phyloP scores from a whole-genome alignment of 768 basidiomycete species.

The Agaricus bisporus region DNA sequence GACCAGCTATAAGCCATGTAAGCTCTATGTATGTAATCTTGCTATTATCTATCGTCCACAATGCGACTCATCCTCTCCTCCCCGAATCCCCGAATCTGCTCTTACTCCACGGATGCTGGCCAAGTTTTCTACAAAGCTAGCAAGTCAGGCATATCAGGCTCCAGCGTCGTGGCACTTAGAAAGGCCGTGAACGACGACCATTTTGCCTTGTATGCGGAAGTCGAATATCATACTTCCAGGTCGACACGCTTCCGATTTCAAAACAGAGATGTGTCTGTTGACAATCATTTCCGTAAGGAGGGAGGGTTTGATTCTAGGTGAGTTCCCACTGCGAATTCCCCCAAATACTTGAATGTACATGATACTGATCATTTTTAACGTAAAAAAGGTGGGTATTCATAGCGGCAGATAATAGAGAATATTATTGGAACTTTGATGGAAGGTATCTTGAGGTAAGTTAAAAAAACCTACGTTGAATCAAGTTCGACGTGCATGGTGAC shows the following conservation, averaged over 20 bases:
- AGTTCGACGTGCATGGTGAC: background rate
- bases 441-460: slow-evolving; percentile 15
- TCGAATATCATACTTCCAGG: slow-evolving; percentile 10
- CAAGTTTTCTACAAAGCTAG: slow-evolving; percentile 16
- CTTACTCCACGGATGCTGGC: slow-evolving; percentile 16
- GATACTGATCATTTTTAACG: background rate
- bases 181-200: background rate
- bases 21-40: too few relatives aligned
- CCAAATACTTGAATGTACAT: background rate
- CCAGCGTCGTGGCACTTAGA: background rate
- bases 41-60: background rate
- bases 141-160: background rate
- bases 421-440: slow-evolving; percentile 23
- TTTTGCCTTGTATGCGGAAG: background rate
- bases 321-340: background rate
- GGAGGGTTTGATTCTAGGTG: background rate
- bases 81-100: slow-evolving; percentile 15
- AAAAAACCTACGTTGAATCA: background rate
- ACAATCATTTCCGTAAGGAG: background rate
- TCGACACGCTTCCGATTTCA: background rate
- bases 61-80: slow-evolving; percentile 12
- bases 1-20: too few relatives aligned
- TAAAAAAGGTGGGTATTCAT: slow-evolving; percentile 6
- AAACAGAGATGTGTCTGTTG: background rate
- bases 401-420: slow-evolving; percentile 17